These are phyloP conservation scores for Sugiyamaella japonica DNA, from an alignment of 1,139 yeast species.

Conservation along the genomic window DNA sequence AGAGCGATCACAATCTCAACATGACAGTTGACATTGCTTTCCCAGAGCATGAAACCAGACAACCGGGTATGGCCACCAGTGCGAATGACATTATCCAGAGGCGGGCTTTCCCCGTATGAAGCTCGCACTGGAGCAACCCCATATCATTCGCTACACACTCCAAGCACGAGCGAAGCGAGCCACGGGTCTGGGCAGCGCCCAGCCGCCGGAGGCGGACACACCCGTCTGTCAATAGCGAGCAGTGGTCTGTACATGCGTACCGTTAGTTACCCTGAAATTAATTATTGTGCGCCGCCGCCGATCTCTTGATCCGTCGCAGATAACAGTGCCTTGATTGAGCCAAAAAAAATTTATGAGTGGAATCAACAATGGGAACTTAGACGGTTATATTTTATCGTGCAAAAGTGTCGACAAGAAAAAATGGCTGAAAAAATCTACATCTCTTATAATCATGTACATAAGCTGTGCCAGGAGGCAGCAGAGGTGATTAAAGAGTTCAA, in stretches of 20 bases:
- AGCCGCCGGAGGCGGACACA: too few species aligned
- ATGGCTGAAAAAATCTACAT: constrained; percentile 65
- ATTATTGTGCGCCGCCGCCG: not conserved
- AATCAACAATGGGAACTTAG: not conserved
- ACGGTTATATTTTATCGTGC: not conserved
- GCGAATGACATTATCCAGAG: constrained; percentile 77
- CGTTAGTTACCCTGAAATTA: not conserved
- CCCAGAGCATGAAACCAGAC: constrained; percentile 91
- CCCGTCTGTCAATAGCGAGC: too few species aligned
- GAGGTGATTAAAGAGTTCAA: constrained; percentile 64
- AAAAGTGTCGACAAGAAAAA: not conserved
- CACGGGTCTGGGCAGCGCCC: too few species aligned
- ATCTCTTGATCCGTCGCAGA: not conserved
- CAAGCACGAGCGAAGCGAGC: too few species aligned
- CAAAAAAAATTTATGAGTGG: not conserved
- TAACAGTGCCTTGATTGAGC: not conserved
- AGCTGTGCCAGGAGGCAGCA: constrained; percentile 86
- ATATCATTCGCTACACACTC: too few species aligned
- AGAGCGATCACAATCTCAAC: constrained; percentile 72
- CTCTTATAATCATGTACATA: constrained; percentile 90
- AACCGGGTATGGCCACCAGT: constrained; percentile 86
- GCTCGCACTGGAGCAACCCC: constrained; percentile 48
- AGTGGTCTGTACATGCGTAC: too few species aligned
- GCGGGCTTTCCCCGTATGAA: constrained; percentile 74
- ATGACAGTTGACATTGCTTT: constrained; percentile 49